A percentile compares a stretch with the other conserved stretches of the same genome.
phyloP scores from a whole-genome alignment of 805 yeast genomes.

The Cyberlindnera suaveolens region DNA sequence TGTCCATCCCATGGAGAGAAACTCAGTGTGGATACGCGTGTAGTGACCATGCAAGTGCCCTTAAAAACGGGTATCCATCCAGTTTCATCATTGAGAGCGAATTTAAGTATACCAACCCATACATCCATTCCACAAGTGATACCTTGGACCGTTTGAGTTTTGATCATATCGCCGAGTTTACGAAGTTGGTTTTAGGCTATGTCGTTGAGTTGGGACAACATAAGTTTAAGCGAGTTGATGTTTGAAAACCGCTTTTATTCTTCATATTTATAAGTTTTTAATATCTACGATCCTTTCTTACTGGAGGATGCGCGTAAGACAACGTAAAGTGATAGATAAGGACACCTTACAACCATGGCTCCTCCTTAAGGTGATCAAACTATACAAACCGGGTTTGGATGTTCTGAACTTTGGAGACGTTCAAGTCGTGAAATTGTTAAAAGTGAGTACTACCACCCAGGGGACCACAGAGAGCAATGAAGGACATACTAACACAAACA shows the following conservation, averaged over 20 bases:
- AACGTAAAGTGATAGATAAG: slow-evolving; percentile 1
- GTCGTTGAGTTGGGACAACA: slow-evolving; percentile 59
- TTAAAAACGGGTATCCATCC: slow-evolving; percentile 77
- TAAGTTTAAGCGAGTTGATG: slow-evolving; percentile 12
- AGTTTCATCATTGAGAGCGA: slow-evolving; percentile 78
- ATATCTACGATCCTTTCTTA: not conserved
- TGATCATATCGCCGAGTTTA: slow-evolving; percentile 75
- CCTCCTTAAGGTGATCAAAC: not conserved
- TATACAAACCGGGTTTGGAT: not conserved
- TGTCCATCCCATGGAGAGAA: slow-evolving; percentile 63
- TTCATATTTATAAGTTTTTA: too few relatives aligned
- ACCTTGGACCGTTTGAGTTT: slow-evolving; percentile 76
- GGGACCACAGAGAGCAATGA: not conserved
- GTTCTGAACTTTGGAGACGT: not conserved
- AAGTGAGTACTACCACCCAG: not conserved
- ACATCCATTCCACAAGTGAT: slow-evolving; percentile 72
- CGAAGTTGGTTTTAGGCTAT: slow-evolving; percentile 68
- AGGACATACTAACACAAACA: not conserved
- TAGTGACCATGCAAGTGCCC: slow-evolving; percentile 87
- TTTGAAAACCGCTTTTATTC: not conserved
- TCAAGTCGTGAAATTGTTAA: slow-evolving; percentile 1
- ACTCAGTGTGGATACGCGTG: slow-evolving; percentile 89
- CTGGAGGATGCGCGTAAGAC: not conserved
- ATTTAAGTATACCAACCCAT: slow-evolving; percentile 56
- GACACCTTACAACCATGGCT: not conserved